Percentiles rank a stretch among this genome's conserved stretches.
These are phyloP conservation scores for Pseudogymnoascus sp. DNA, from an alignment of 2,329 filamentous ascomycete genomes.

Conservation along the genomic window DNA sequence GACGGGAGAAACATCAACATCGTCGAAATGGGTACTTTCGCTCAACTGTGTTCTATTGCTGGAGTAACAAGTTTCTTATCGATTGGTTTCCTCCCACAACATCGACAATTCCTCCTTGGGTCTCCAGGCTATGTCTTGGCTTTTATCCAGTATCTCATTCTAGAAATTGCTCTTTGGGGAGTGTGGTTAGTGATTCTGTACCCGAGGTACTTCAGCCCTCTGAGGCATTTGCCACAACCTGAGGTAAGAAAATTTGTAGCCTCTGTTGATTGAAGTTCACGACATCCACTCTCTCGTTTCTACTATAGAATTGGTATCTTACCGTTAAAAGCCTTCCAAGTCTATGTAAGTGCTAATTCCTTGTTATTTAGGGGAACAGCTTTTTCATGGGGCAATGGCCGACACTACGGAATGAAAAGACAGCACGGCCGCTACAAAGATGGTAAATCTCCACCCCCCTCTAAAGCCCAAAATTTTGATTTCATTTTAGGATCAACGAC, in stretches of 20 bases:
- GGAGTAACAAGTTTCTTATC: background rate
- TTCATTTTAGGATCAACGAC: conserved; percentile 41
- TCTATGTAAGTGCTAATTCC: background rate
- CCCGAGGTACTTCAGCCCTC: conserved; percentile 46
- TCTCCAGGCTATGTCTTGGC: background rate
- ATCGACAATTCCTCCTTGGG: background rate
- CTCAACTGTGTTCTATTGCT: background rate
- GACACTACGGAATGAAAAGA: conserved; percentile 32
- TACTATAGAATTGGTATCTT: background rate
- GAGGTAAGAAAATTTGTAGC: conserved; percentile 31
- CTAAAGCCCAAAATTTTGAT: conserved; percentile 31
- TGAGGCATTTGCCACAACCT: conserved; percentile 50
- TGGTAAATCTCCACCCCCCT: conserved; percentile 38
- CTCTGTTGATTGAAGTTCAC: background rate
- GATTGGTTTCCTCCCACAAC: background rate
- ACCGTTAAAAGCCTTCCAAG: background rate
- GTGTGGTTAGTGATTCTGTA: conserved; percentile 45
- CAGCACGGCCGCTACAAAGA: conserved; percentile 31
- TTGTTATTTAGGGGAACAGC: conserved; percentile 28
- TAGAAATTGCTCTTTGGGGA: conserved; percentile 28
- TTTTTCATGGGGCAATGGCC: conserved; percentile 40
- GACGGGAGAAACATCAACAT: background rate
- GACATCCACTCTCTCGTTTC: background rate
- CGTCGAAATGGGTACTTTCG: background rate
- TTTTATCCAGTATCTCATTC: background rate